Evolutionary conservation across 2,329 filamentous ascomycete species (phyloP).

Genomic region (Penicillium hordei): DNA sequence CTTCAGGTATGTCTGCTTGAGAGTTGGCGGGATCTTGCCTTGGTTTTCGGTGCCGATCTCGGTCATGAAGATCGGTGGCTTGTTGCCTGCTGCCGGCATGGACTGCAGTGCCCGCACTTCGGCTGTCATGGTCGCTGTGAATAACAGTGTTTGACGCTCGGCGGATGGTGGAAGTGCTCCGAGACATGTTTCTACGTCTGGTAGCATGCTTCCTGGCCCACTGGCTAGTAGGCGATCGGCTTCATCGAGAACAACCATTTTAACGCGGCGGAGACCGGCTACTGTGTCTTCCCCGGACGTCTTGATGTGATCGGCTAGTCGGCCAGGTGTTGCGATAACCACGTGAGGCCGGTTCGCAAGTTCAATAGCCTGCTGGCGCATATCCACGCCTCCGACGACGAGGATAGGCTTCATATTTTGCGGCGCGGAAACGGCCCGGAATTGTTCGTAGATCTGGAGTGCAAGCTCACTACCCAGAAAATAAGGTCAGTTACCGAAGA

Average conservation of each 20-base stretch:
- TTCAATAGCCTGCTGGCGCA: constrained; percentile 84
- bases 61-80: constrained; percentile 79
- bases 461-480: constrained; percentile 73
- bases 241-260: constrained; percentile 91
- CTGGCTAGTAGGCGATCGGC: constrained; percentile 82
- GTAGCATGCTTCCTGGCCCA: constrained; percentile 82
- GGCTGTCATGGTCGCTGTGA: constrained; percentile 91
- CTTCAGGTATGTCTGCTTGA: constrained; percentile 82
- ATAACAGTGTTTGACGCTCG: constrained; percentile 87
- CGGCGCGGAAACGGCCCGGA: constrained; percentile 85
- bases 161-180: constrained; percentile 73
- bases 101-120: constrained; percentile 86
- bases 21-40: constrained; percentile 73
- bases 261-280: constrained; percentile 72
- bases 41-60: constrained; percentile 72
- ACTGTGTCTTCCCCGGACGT: constrained; percentile 90
- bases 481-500: not conserved
- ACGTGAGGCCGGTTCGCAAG: constrained; percentile 81
- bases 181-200: constrained; percentile 86
- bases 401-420: constrained; percentile 84
- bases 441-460: constrained; percentile 93
- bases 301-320: constrained; percentile 88
- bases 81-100: constrained; percentile 66
- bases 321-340: constrained; percentile 90
- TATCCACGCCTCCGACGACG: constrained; percentile 90